Conservation (phyloP, 768 basidiomycete species). For the Boletus tylopilopsis region DNA sequence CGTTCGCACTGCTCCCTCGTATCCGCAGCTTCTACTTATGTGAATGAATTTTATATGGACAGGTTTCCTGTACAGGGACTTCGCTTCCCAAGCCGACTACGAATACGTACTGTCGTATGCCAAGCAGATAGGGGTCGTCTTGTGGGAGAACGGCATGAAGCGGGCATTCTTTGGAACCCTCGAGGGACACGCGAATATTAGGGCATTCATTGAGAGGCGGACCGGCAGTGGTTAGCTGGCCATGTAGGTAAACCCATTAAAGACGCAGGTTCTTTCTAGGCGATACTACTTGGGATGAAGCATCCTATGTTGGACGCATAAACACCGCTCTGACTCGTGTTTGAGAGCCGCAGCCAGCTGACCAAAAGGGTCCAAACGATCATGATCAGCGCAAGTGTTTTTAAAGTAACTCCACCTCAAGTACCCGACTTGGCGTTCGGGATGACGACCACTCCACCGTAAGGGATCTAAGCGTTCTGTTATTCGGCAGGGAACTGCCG, state of each 20-base stretch:
- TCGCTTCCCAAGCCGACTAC: constrained; percentile 84
- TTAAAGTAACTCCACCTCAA: not conserved
- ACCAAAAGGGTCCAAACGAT: constrained; percentile 4
- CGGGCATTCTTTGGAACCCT: constrained; percentile 81
- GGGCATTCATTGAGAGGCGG: constrained; percentile 75
- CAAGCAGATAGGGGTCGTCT: constrained; percentile 70
- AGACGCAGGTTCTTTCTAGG: constrained; percentile 1
- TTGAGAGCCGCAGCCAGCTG: not conserved
- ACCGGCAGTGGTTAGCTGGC: constrained; percentile 37
- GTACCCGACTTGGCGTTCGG: constrained; percentile 7
- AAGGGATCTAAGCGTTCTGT: constrained; percentile 2
- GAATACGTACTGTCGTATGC: constrained; percentile 85
- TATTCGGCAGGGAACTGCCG: constrained; percentile 4
- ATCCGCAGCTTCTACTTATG: constrained; percentile 8
- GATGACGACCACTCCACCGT: constrained; percentile 12
- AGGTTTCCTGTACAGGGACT: constrained; percentile 89
- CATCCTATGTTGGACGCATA: not conserved
- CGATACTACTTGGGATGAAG: constrained; percentile 7
- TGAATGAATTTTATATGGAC: constrained; percentile 8
- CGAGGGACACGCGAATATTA: constrained; percentile 75
- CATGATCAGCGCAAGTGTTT: constrained; percentile 12
- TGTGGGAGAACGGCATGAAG: constrained; percentile 75
- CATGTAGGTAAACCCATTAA: not conserved
- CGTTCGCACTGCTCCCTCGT: constrained; percentile 14
- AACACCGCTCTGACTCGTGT: not conserved